Percentiles rank a stretch among this genome's conserved stretches.
These are phyloP conservation scores for Hypholoma fasciculare DNA, from an alignment of 768 basidiomycete species.

Conservation along the genomic window DNA sequence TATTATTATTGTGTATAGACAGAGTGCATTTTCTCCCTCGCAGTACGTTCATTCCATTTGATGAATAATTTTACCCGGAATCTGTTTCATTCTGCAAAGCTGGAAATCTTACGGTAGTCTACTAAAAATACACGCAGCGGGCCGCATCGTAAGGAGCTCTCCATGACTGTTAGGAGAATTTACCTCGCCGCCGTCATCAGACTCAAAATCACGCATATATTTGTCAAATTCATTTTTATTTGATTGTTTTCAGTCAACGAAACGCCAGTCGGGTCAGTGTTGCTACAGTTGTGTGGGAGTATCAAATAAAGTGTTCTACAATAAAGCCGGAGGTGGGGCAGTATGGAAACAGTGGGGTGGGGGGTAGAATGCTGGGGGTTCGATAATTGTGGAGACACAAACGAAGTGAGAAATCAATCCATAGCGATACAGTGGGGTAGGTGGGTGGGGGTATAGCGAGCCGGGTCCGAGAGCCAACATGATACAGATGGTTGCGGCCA, in stretches of 20 bases:
- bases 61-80: too few relatives aligned
- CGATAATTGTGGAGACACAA: background rate
- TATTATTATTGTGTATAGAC: too few relatives aligned
- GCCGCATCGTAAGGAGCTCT: too few relatives aligned
- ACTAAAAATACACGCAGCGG: too few relatives aligned
- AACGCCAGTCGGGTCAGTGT: constrained; percentile 2
- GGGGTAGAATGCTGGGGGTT: constrained; percentile 8
- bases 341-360: too few relatives aligned
- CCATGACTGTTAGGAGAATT: too few relatives aligned
- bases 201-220: background rate
- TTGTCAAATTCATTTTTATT: background rate
- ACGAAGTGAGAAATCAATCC: constrained; percentile 6
- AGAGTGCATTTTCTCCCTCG: too few relatives aligned
- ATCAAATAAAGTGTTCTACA: constrained; percentile 14
- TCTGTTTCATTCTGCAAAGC: too few relatives aligned
- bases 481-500: constrained; percentile 11
- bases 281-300: constrained; percentile 20
- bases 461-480: background rate
- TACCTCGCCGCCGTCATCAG: background rate
- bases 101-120: too few relatives aligned
- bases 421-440: constrained; percentile 15
- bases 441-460: constrained; percentile 16
- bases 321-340: constrained; percentile 8
- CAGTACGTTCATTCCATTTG: too few relatives aligned
- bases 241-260: background rate